Evolutionary conservation across 2,329 filamentous ascomycete species (phyloP).

Genomic region (Mollisiaceae sp.): DNA sequence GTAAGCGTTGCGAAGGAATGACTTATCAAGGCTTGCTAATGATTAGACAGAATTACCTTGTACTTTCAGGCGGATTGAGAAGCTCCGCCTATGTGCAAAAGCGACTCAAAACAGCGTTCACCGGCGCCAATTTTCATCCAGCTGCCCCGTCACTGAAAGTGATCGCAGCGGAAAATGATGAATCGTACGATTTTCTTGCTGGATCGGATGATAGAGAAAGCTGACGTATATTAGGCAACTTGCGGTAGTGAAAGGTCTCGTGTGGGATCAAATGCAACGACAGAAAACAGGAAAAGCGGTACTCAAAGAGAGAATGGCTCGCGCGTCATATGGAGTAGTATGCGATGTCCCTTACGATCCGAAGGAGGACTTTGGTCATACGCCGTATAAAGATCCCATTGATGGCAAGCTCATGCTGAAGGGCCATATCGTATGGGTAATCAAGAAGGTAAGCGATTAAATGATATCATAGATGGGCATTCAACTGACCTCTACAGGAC

Average conservation of each 20-base stretch:
- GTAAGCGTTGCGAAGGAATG: background rate
- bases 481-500: background rate
- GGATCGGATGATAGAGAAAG: background rate
- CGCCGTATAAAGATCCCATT: background rate
- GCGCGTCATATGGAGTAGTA: slow-evolving; percentile 51
- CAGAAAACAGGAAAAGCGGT: slow-evolving; percentile 49
- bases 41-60: slow-evolving; percentile 43
- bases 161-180: slow-evolving; percentile 45
- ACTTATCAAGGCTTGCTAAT: background rate
- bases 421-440: background rate
- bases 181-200: slow-evolving; percentile 6
- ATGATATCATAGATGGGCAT: background rate
- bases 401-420: background rate
- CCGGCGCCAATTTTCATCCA: slow-evolving; percentile 38
- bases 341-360: slow-evolving; percentile 33
- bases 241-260: slow-evolving; percentile 58
- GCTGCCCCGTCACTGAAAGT: slow-evolving; percentile 40
- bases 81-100: slow-evolving; percentile 40
- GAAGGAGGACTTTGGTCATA: background rate
- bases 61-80: slow-evolving; percentile 19
- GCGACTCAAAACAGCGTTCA: slow-evolving; percentile 42
- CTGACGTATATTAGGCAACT: slow-evolving; percentile 51
- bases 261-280: slow-evolving; percentile 55
- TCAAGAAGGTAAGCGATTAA: background rate
- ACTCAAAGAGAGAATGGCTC: slow-evolving; percentile 48